phyloP scores from a whole-genome alignment of 2,329 filamentous ascomycete genomes.

The Nemania sp. region DNA sequence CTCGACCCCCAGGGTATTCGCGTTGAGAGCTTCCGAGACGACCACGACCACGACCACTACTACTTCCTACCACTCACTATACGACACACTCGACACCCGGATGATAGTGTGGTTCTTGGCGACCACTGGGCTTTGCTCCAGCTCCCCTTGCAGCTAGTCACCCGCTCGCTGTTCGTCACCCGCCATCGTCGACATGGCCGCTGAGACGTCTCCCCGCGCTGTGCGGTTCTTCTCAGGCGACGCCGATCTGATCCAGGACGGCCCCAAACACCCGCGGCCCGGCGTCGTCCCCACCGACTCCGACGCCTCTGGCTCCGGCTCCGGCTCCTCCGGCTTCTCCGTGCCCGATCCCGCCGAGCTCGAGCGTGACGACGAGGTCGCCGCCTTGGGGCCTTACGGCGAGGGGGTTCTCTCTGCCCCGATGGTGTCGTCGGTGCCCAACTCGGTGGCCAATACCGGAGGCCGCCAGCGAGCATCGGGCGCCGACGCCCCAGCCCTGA shows the following conservation, averaged over 20 bases:
- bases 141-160: slow-evolving; percentile 26
- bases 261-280: slow-evolving; percentile 46
- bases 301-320: slow-evolving; percentile 46
- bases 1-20: too few species aligned
- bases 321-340: slow-evolving; percentile 52
- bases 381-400: slow-evolving; percentile 50
- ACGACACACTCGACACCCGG: neutral
- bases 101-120: slow-evolving; percentile 11
- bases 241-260: slow-evolving; percentile 51
- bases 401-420: slow-evolving; percentile 49
- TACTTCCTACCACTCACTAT: neutral
- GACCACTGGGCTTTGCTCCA: slow-evolving; percentile 32
- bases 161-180: neutral
- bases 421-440: slow-evolving; percentile 49
- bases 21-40: too few species aligned
- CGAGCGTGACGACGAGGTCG: slow-evolving; percentile 56
- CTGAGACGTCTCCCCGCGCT: slow-evolving; percentile 58
- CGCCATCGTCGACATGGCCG: slow-evolving; percentile 32
- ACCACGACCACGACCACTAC: neutral
- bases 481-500: slow-evolving; percentile 35
- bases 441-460: slow-evolving; percentile 48
- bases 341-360: slow-evolving; percentile 51
- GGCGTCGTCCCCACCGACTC: slow-evolving; percentile 49
- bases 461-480: slow-evolving; percentile 47
- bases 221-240: slow-evolving; percentile 61